Percentiles rank a stretch among this genome's conserved stretches.
phyloP scores from a whole-genome alignment of 2,329 filamentous ascomycete species.

The Pestalotiopsis sp. region DNA sequence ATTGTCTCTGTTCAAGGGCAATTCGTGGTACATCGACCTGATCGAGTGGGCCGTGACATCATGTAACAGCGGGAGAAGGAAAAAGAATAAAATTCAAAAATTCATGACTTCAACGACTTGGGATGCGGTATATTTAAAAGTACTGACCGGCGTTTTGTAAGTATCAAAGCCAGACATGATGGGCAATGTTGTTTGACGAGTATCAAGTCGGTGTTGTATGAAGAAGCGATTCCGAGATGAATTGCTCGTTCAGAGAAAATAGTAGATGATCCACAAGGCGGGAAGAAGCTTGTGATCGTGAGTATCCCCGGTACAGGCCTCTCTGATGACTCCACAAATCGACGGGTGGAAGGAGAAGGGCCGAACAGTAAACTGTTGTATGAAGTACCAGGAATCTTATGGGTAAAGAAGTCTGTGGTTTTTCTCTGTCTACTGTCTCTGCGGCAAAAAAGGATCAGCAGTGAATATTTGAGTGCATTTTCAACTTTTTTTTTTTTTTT shows the following conservation, averaged over 20 bases:
- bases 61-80: background rate
- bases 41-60: background rate
- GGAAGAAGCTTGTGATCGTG: background rate
- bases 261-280: background rate
- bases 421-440: background rate
- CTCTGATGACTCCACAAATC: background rate
- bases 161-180: constrained; percentile 16
- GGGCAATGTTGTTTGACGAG: background rate
- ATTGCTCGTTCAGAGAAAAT: background rate
- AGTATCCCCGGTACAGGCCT: background rate
- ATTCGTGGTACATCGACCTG: background rate
- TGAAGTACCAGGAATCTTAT: background rate
- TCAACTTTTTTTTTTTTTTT: background rate
- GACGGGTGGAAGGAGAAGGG: background rate
- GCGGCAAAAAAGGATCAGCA: background rate
- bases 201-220: background rate
- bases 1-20: background rate
- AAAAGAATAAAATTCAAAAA: background rate
- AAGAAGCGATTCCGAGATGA: background rate
- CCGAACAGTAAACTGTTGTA: background rate
- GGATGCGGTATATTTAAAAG: background rate
- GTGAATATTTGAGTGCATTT: background rate
- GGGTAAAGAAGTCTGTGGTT: background rate
- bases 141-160: constrained; percentile 17
- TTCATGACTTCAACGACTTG: background rate